Evolutionary conservation across 2,329 filamentous ascomycete species (phyloP).

Genomic region (Cladorrhinum sp.): DNA sequence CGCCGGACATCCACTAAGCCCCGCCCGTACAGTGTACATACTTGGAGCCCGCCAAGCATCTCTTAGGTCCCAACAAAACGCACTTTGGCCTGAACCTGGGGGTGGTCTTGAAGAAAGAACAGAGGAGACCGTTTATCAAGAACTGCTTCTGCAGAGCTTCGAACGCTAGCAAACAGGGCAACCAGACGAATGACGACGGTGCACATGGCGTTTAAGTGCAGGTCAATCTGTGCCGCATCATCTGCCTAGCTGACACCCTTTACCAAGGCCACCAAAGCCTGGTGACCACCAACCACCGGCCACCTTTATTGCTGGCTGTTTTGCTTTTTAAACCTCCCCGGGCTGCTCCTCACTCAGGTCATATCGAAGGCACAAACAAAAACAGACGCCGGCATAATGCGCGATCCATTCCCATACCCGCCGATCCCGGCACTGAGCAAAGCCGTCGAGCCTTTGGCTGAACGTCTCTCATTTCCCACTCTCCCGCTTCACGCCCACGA

Average conservation of each 20-base stretch:
- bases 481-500: conserved; percentile 78
- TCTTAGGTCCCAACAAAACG: conserved; percentile 17
- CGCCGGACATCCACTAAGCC: conserved; percentile 1
- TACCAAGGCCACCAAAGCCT: not conserved
- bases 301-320: not conserved
- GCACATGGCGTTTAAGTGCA: conserved; percentile 23
- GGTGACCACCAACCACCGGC: not conserved
- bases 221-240: not conserved
- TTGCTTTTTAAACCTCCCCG: not conserved
- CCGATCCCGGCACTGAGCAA: conserved; percentile 56
- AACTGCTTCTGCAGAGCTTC: not conserved
- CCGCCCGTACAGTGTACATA: conserved; percentile 1
- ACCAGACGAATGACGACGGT: conserved; percentile 22
- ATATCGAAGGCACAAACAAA: not conserved
- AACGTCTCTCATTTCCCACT: conserved; percentile 59
- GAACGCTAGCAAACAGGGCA: not conserved
- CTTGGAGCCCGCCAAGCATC: conserved; percentile 12
- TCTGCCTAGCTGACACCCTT: conserved; percentile 5
- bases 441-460: conserved; percentile 62
- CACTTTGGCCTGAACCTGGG: not conserved
- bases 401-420: conserved; percentile 67
- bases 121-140: not conserved
- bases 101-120: not conserved
- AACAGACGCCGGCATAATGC: conserved; percentile 47
- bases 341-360: not conserved